Evolutionary conservation across 225 moss, liverwort and hornwort species (phyloP), one percentile per base, ranked within the genome.

Genomic region (Anthoceros angustus): DNA sequence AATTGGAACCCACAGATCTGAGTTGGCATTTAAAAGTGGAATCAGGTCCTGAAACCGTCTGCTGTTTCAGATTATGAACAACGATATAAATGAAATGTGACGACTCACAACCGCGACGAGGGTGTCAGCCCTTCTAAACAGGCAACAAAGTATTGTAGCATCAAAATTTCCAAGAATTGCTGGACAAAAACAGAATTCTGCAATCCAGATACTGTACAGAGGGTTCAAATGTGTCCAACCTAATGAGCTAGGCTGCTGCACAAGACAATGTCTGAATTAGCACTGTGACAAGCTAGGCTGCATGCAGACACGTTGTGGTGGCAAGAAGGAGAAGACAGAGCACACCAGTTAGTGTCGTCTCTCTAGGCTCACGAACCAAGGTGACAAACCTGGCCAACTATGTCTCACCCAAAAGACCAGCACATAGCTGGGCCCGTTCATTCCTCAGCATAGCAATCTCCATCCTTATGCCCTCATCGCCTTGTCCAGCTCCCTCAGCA

Each of bases 391-490:
- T 32, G 32, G 32, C 55, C n/a, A 20, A 55, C 14, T 55, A 92
- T 70, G 86, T 84, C 72, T 98, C 95, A 81, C 95, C 89, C 75
- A 92, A 73, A 77, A 92, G 92, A 76, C 95, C 95, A 64, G 95
- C 95, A 87, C 95, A 98, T 67, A 98, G 88, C 5, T 98, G 95
- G 67, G 95, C 89, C 65, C 95, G 84, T 76, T 98, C 95, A 24
- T 87, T 98, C 64, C 89, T 85, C 9, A 98, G 70, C 95, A 98
- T 98, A 38, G 92, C 92, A 79, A 98, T 98, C 81, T 98, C 95
- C 95, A 98, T 89, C 61, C 89, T 85, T 76, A 98, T 98, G 72
- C 95, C 92, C 81, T 98, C 95, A 62, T 98, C 95, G 68, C 95
- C 95, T 80, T 98, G 95, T 60, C 95, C 95, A 60, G 86, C 86